Evolutionary conservation across 345 rosid genomes (phyloP), one percentile per base, ranked within the genome.

Genomic region (Cardamine occulta): DNA sequence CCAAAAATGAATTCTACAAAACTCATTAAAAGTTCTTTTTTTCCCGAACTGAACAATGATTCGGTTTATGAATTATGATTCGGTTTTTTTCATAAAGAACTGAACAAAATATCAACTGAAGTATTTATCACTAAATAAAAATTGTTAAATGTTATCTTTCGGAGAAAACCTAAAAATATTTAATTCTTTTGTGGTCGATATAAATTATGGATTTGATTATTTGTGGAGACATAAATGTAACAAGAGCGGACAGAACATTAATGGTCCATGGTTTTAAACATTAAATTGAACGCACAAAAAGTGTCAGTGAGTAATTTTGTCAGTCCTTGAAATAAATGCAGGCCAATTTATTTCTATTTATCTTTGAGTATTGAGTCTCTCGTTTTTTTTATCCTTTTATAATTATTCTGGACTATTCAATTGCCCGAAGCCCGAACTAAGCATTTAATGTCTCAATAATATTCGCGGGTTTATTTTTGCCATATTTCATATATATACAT

Each of bases 221-320:
- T 32, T 59, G 74, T 51, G 62, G 68, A 60, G 74, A 69, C 42
- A 21, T 13, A 62, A 62, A 39, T 70, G 51, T 55, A 64, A 32
- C 57, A 34, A 76, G 71, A 28, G 57, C 76, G 11, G 76, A 64
- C 72, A 77, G 68, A 57, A 60, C 77, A 72, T 78, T 72, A 72
- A 72, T 78, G 77, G 77, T 72, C 77, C 57, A 66, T 71, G 73
- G 76, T 71, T 78, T 48, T 11, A 24, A 51, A 23, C 57, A 72
- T 78, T 72, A 65, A 71, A 72, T 72, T 51, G 59, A 47, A 66
- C 3, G 60, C 51, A 66, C 74, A 66, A 65, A 66, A 65, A 37
- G 77, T 78, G 81, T 72, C 77, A 78, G 63, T 23, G 73, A 71
- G 68, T 66, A 66, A 77, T 72, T 78, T 78, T 78, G 81, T 72